Base-by-base conservation (phyloP, 352 stramenopile species). In the Phytopythium sindhum region DNA sequence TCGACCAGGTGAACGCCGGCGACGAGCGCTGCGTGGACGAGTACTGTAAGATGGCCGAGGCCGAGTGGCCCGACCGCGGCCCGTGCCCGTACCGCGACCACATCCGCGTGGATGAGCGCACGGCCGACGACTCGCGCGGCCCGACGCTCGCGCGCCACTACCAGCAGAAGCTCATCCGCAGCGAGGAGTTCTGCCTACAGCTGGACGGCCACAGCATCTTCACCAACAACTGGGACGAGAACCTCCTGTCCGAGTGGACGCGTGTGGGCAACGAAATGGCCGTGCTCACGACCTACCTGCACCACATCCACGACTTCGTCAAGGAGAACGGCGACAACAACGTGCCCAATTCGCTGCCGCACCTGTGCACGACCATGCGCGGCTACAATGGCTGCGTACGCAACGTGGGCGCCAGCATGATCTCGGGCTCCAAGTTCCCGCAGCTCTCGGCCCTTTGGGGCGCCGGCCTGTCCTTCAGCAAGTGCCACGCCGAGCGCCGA, bases 201-300 rank as follows among this genome's bases (percentile, higher is more conserved):
- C 72, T 95, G 7, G 87, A 95, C 39, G 83, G 83, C 6, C 87
- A 95, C 72, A 91, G 80, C 44, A 89, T 95, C 67, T 95, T 95
- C 58, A 93, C 87, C 26, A 93, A 93, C 68, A 65, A 77, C 10
- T 95, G 87, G 87, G 87, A 95, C 60, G 70, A 86, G 24, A 80
- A 90, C 53, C 29, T 95, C 2, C 24, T 95, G 35, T 69, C 72
- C 33, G 84, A 95, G 31, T 95, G 84, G 87, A 87, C 70, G 60
- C 76, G 77, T 12, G 67, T 91, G 12, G 67, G 81, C 61, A 95
- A 95, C 63, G 87, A 95, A 41, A 95, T 93, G 87, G 87, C 84
- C 9, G 74, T 95, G 57, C 67, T 95, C 33, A 79, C 84, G 12
- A 93, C 83, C 48, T 95, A 95, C 59, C 35, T 93, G 60, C 86